Evolutionary conservation across 2,329 filamentous ascomycete genomes (phyloP), one percentile per base, ranked within the genome.

Genomic region (Pseudohalonectria lignicola): DNA sequence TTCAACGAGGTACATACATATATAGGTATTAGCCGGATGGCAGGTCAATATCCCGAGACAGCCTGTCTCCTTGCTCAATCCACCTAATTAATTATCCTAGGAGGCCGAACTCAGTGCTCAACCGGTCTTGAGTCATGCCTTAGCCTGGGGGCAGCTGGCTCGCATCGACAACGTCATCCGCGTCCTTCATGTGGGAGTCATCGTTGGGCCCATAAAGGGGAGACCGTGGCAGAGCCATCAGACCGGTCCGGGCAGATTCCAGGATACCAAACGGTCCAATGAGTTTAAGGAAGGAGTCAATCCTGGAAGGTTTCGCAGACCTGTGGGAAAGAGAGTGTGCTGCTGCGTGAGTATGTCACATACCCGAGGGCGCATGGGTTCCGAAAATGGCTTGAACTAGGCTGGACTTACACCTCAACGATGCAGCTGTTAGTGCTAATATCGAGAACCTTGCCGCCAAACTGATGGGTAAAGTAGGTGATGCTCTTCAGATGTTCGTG

Each of bases 341-440:
- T n/a, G 2, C 12, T 10, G 25, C 36, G 46, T 61, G 29, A 57
- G 52, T 39, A 44, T 28, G 9, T 35, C 39, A 55, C 42, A 39
- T 34, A 43, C n/a, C n/a, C n/a, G n/a, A n/a, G n/a, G n/a, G n/a
- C n/a, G n/a, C n/a, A n/a, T n/a, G n/a, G n/a, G n/a, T n/a, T n/a
- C n/a, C n/a, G n/a, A 36, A 34, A 31, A 32, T 32, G n/a, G 13
- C 10, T 12, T 18, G 18, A 34, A 13, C 16, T 20, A 18, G 18
- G 11, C 21, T 4, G 18, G 19, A 74, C 83, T 74, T 74, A 90
- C 85, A 98, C 63, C 64, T 98, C 92, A 43, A 98, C 88, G 60
- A 96, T 96, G 64, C 92, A 96, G 66, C 93, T 96, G 64, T 86
- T 95, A 38, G 86, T 95, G 69, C 87, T 94, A 52, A 98, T 96